phyloP scores from a whole-genome alignment of 2,329 filamentous ascomycete species.

The Cyclaneusma minus region DNA sequence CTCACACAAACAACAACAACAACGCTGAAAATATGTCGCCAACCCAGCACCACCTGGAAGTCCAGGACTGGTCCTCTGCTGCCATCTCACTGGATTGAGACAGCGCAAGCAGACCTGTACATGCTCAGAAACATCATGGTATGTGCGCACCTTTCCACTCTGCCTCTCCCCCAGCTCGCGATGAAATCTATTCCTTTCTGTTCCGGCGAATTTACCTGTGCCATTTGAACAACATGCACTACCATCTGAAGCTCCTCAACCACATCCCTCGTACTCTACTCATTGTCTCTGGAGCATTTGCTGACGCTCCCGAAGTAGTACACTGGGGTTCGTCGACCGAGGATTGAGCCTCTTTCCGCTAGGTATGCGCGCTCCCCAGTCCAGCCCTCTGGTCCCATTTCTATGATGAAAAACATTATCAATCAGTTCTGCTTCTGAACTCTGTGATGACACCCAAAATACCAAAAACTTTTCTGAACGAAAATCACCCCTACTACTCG shows the following conservation, averaged over 20 bases:
- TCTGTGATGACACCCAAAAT: slow-evolving; percentile 46
- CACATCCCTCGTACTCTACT: slow-evolving; percentile 1
- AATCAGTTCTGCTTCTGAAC: slow-evolving; percentile 68
- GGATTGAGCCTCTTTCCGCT: no score
- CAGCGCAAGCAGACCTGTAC: no score
- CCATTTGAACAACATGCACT: slow-evolving; percentile 47
- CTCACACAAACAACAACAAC: no score
- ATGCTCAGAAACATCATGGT: no score
- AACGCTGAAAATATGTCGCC: no score
- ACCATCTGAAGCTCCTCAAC: slow-evolving; percentile 47
- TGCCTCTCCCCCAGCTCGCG: slow-evolving; percentile 13
- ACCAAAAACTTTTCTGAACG: slow-evolving; percentile 49
- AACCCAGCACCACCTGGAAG: no score
- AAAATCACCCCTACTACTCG: slow-evolving; percentile 7
- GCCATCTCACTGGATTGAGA: no score
- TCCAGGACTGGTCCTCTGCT: no score
- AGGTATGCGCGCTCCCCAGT: no score
- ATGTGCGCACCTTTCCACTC: no score
- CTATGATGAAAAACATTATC: slow-evolving; percentile 48
- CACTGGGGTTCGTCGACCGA: neutral
- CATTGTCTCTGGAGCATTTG: slow-evolving; percentile 8
- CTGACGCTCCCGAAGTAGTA: slow-evolving; percentile 3
- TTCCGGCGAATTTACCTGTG: slow-evolving; percentile 19
- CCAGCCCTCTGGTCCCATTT: slow-evolving; percentile 14
- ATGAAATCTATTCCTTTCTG: slow-evolving; percentile 16